Conservation (phyloP, 2,329 filamentous ascomycete genomes). For the Dissoconium aciculare region DNA sequence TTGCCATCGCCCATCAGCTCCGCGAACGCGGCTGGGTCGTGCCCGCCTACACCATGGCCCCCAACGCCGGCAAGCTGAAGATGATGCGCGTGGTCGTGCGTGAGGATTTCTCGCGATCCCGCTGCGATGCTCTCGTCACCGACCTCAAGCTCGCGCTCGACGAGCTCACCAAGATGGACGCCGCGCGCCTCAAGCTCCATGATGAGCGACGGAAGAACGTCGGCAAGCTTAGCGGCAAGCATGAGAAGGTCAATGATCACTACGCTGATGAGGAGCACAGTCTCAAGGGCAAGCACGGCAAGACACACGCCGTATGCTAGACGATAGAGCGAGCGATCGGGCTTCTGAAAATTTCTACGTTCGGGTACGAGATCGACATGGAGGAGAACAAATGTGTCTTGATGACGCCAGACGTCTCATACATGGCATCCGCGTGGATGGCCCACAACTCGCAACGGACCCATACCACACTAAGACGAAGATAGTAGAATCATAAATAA, state of each 20-base stretch:
- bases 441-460: too few relatives aligned
- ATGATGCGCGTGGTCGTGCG: slow-evolving; percentile 85
- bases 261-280: slow-evolving; percentile 68
- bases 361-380: not conserved
- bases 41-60: slow-evolving; percentile 94
- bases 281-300: slow-evolving; percentile 76
- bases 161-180: slow-evolving; percentile 59
- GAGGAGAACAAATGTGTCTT: too few relatives aligned
- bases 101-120: slow-evolving; percentile 73
- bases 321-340: not conserved
- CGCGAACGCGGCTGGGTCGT: slow-evolving; percentile 84
- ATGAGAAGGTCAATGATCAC: slow-evolving; percentile 26
- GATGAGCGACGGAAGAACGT: slow-evolving; percentile 10
- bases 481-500: too few relatives aligned
- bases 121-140: slow-evolving; percentile 61
- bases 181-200: slow-evolving; percentile 53
- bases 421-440: too few relatives aligned
- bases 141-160: slow-evolving; percentile 68
- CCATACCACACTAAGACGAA: too few relatives aligned
- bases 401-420: too few relatives aligned
- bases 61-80: slow-evolving; percentile 68
- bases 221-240: slow-evolving; percentile 12
- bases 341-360: too few relatives aligned
- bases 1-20: slow-evolving; percentile 58
- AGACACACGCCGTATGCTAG: slow-evolving; percentile 78